These are phyloP conservation scores for Escallonia rubra DNA, from an alignment of 129 eudicot species.

Conservation along the genomic window DNA sequence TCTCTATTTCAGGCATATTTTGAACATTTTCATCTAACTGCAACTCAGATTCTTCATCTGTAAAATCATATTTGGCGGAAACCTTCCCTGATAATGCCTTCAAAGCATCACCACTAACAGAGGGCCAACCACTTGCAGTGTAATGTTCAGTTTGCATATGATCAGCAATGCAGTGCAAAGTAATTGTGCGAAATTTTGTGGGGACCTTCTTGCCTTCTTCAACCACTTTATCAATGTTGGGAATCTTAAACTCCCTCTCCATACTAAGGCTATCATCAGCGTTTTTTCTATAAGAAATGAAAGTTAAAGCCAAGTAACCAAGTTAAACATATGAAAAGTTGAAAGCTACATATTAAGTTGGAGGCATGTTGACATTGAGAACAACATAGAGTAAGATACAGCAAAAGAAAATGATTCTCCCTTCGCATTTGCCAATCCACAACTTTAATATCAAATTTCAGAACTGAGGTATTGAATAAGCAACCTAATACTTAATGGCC, in stretches of 20 bases:
- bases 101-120: constrained; percentile 75
- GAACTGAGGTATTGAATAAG: no score
- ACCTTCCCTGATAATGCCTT: constrained; percentile 76
- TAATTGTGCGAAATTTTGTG: constrained; percentile 64
- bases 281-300: constrained; percentile 44
- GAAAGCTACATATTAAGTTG: no score
- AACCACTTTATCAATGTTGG: constrained; percentile 68
- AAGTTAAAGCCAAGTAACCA: background rate
- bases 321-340: background rate
- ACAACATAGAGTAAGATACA: background rate
- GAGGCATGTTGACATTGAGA: no score
- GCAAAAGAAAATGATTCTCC: no score
- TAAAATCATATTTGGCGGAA: constrained; percentile 69
- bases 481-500: no score
- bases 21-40: constrained; percentile 26
- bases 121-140: constrained; percentile 98
- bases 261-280: constrained; percentile 45
- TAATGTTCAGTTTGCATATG: constrained; percentile 44
- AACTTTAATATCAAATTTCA: no score
- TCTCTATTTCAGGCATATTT: constrained; percentile 11
- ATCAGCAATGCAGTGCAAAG: constrained; percentile 33
- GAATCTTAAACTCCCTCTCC: constrained; percentile 66
- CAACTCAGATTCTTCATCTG: constrained; percentile 27
- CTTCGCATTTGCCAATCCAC: no score
- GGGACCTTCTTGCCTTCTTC: constrained; percentile 94